These are phyloP conservation scores for Torulaspora indica DNA, from an alignment of 805 yeast species.

Conservation along the genomic window DNA sequence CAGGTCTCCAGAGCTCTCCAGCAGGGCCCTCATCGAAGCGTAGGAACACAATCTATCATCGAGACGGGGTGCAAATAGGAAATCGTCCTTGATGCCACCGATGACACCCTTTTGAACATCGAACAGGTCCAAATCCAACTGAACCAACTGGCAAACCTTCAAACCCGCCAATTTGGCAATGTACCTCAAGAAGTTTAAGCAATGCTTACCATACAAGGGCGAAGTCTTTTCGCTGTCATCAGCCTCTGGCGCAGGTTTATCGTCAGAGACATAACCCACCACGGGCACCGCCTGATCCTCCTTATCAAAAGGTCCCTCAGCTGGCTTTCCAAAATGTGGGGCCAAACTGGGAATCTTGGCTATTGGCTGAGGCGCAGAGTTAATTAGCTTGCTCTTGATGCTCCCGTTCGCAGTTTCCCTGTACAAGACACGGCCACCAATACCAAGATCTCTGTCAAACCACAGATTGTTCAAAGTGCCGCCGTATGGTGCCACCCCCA, in stretches of 20 bases:
- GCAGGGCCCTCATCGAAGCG: slow-evolving; percentile 60
- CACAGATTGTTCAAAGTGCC: slow-evolving; percentile 62
- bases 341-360: slow-evolving; percentile 83
- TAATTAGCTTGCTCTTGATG: slow-evolving; percentile 44
- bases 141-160: slow-evolving; percentile 56
- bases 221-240: slow-evolving; percentile 54
- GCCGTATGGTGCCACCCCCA: slow-evolving; percentile 82
- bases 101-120: slow-evolving; percentile 75
- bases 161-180: slow-evolving; percentile 58
- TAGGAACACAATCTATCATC: slow-evolving; percentile 82
- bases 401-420: slow-evolving; percentile 33
- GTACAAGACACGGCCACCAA: slow-evolving; percentile 72
- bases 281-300: slow-evolving; percentile 80
- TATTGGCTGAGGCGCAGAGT: slow-evolving; percentile 61
- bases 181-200: slow-evolving; percentile 62
- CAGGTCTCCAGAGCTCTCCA: slow-evolving; percentile 43
- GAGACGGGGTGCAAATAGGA: slow-evolving; percentile 74
- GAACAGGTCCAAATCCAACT: slow-evolving; percentile 71
- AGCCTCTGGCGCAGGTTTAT: slow-evolving; percentile 37
- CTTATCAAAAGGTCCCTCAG: slow-evolving; percentile 65
- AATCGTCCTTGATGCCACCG: slow-evolving; percentile 75
- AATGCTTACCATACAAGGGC: slow-evolving; percentile 67
- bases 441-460: slow-evolving; percentile 84
- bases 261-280: slow-evolving; percentile 49
- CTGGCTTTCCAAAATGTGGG: slow-evolving; percentile 75